Evolutionary conservation across 169 alveolate species (phyloP).

Genomic region (Eimeria acervulina): DNA sequence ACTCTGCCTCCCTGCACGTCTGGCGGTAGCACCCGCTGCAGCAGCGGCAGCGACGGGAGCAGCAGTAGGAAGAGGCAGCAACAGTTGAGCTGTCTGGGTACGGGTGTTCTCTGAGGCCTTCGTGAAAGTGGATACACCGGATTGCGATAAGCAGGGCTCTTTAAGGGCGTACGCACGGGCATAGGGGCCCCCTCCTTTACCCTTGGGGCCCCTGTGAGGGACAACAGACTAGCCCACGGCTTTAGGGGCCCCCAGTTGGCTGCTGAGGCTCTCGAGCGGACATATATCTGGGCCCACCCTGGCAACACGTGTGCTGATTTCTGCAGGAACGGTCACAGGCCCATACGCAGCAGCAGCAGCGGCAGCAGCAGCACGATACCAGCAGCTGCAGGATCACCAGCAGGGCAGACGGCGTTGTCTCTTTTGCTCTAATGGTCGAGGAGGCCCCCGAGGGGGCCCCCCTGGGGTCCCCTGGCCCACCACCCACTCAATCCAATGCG

Average conservation of each 20-base stretch:
- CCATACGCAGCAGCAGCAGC: slow-evolving; percentile 2
- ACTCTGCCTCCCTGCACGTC: slow-evolving; percentile 49
- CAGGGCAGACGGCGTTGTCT: not conserved
- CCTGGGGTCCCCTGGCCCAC: slow-evolving; percentile 37
- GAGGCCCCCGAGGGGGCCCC: slow-evolving; percentile 73
- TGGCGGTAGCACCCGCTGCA: slow-evolving; percentile 57
- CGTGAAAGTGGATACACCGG: not conserved
- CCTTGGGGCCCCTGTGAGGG: slow-evolving; percentile 43
- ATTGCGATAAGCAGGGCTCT: not conserved
- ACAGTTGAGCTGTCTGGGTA: not conserved
- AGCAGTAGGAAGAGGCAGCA: slow-evolving; percentile 29
- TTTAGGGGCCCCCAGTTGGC: not conserved
- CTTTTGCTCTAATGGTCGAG: slow-evolving; percentile 2
- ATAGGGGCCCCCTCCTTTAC: slow-evolving; percentile 4
- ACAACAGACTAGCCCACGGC: not conserved
- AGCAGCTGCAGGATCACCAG: slow-evolving; percentile 22
- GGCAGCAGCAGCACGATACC: not conserved
- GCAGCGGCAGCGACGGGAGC: slow-evolving; percentile 11
- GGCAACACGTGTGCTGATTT: not conserved
- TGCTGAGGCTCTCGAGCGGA: not conserved
- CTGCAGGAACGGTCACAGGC: not conserved
- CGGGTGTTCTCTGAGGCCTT: slow-evolving; percentile 13
- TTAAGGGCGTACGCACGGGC: not conserved
- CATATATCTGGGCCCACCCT: not conserved
- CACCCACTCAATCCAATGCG: slow-evolving; percentile 14